Percentiles rank a stretch among this genome's conserved stretches.
These are phyloP conservation scores for Ustilago shanxiensis DNA, from an alignment of 1,284 basidiomycete species.

Conservation along the genomic window DNA sequence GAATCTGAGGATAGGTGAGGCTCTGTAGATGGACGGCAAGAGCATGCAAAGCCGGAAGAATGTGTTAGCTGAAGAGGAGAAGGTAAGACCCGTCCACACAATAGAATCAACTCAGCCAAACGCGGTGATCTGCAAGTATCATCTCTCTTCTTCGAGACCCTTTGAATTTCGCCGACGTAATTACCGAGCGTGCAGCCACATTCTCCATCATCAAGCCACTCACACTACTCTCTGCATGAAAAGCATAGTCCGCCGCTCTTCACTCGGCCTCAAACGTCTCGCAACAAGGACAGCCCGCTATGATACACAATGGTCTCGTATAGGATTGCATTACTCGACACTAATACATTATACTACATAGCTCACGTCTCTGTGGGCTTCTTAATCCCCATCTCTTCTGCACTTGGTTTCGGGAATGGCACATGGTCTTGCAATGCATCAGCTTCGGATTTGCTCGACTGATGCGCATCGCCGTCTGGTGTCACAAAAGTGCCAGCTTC, in stretches of 20 bases:
- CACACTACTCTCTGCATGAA: neutral
- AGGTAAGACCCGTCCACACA: conserved; percentile 1
- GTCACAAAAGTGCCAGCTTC: conserved; percentile 19
- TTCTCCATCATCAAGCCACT: neutral
- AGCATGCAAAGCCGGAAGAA: conserved; percentile 11
- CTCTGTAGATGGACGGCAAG: neutral
- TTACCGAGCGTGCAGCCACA: conserved; percentile 2
- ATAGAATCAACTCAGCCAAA: conserved; percentile 18
- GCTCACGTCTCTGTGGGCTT: conserved; percentile 5
- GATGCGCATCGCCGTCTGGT: conserved; percentile 12
- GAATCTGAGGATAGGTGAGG: neutral
- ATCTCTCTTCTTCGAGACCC: neutral
- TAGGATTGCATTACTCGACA: neutral
- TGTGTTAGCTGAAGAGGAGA: neutral
- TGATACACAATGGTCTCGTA: neutral
- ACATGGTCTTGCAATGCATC: conserved; percentile 16
- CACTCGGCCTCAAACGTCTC: no score
- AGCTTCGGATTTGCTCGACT: neutral
- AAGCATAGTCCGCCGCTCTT: neutral
- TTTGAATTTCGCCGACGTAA: conserved; percentile 18
- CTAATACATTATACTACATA: neutral
- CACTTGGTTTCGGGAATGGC: conserved; percentile 18
- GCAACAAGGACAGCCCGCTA: no score
- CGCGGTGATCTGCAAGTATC: neutral
- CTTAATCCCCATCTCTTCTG: conserved; percentile 22